Evolutionary conservation across 352 stramenopile species (phyloP).

Genomic region (Globisporangium paroecandrum): DNA sequence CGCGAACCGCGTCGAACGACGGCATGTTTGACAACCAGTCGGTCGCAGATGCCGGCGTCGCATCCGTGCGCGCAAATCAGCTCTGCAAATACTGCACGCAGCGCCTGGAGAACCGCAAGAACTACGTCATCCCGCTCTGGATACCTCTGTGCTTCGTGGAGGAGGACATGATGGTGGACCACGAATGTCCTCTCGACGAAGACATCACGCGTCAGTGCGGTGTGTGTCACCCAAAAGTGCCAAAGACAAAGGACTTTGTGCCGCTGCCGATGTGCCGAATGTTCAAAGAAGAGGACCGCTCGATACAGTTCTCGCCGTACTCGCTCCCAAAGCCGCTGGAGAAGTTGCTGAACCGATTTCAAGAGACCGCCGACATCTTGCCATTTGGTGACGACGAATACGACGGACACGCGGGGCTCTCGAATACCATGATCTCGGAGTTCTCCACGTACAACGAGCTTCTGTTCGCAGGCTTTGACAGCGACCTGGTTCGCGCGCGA

Average conservation of each 20-base stretch:
- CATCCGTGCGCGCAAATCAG: slow-evolving; percentile 35
- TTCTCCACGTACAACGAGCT: slow-evolving; percentile 51
- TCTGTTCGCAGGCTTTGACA: slow-evolving; percentile 52
- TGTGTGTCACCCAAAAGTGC: slow-evolving; percentile 49
- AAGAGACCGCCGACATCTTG: slow-evolving; percentile 10
- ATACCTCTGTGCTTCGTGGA: slow-evolving; percentile 83
- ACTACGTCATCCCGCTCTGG: slow-evolving; percentile 74
- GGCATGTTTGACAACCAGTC: slow-evolving; percentile 36
- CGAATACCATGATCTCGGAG: slow-evolving; percentile 32
- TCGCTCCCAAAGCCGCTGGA: slow-evolving; percentile 66
- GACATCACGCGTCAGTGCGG: slow-evolving; percentile 64
- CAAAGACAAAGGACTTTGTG: slow-evolving; percentile 56
- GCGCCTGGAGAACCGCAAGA: slow-evolving; percentile 55
- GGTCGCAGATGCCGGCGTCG: slow-evolving; percentile 28
- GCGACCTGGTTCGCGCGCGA: slow-evolving; percentile 59
- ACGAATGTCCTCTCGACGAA: slow-evolving; percentile 62
- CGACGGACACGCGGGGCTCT: slow-evolving; percentile 22
- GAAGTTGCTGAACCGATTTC: slow-evolving; percentile 49
- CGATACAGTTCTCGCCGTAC: slow-evolving; percentile 16
- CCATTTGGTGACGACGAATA: slow-evolving; percentile 16
- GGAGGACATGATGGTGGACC: slow-evolving; percentile 69
- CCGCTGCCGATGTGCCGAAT: slow-evolving; percentile 75
- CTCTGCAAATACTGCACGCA: slow-evolving; percentile 70
- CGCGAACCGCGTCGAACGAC: slow-evolving; percentile 43
- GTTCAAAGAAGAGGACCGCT: slow-evolving; percentile 49